Conservation (phyloP, 345 rosid species). For the Clarkia xantiana region DNA sequence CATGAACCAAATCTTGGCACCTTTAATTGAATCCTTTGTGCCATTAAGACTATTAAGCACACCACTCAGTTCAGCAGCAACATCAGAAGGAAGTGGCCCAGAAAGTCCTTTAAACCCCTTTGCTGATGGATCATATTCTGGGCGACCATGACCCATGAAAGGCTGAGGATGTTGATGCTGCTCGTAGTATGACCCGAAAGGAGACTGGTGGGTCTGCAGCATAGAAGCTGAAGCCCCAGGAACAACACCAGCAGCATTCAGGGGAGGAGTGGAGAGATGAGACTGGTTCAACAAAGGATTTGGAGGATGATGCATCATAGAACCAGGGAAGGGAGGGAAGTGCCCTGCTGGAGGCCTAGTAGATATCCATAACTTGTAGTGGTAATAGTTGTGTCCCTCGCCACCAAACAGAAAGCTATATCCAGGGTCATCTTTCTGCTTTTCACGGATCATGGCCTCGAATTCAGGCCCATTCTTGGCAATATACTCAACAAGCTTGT, state of each 20-base stretch:
- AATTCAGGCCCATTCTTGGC: slow-evolving; percentile 91
- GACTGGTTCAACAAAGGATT: slow-evolving; percentile 55
- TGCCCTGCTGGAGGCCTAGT: slow-evolving; percentile 44
- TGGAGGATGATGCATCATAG: slow-evolving; percentile 53
- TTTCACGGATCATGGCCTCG: slow-evolving; percentile 89
- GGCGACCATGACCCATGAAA: slow-evolving; percentile 19
- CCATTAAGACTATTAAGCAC: slow-evolving; percentile 74
- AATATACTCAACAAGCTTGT: slow-evolving; percentile 83
- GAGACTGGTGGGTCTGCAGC: slow-evolving; percentile 60
- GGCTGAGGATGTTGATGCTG: slow-evolving; percentile 61
- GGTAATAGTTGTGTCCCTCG: slow-evolving; percentile 80
- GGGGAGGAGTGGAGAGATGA: slow-evolving; percentile 19
- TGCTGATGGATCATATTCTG: slow-evolving; percentile 64
- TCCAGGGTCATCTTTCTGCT: slow-evolving; percentile 90
- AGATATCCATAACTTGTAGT: slow-evolving; percentile 72
- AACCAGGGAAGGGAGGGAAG: slow-evolving; percentile 47
- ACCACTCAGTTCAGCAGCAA: slow-evolving; percentile 60
- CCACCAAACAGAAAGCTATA: slow-evolving; percentile 85
- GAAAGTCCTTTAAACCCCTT: slow-evolving; percentile 58
- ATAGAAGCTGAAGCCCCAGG: slow-evolving; percentile 32
- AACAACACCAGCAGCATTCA: slow-evolving; percentile 29
- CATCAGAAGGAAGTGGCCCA: slow-evolving; percentile 85
- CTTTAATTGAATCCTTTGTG: slow-evolving; percentile 94
- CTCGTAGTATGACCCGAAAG: slow-evolving; percentile 70
- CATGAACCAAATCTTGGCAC: slow-evolving; percentile 98